Base-by-base conservation (phyloP, 768 basidiomycete genomes). In the Hericium coralloides region DNA sequence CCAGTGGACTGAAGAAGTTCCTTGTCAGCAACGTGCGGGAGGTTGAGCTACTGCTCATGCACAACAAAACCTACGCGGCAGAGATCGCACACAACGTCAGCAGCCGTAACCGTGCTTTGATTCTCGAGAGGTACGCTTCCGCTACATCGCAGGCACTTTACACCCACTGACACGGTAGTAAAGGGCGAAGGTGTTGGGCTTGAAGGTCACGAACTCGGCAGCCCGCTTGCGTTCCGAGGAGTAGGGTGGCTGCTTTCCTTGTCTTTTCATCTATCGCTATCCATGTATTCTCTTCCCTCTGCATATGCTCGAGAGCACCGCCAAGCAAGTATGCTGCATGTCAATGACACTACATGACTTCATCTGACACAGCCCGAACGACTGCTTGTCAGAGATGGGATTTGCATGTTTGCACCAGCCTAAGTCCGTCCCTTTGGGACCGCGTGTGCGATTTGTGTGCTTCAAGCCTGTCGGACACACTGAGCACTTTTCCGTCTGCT, bases 81-180 rank as follows among this genome's bases (percentile, higher is more conserved):
- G 92, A 95, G 72, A 93, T 99, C 66, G 97, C 97, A 53, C 95
- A 97, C 81, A 86, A 84, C 64, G 94, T 99, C 63, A 91, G 87
- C 77, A 90, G 89, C 79, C 87, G 92, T 71, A 98, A 98, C 81
- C 90, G 97, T 65, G 85, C 85, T 55, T 75, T 80, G 57, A 94
- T 99, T 65, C 76, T 98, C 52, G 92, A 95, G 74, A 82, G 94
- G 87, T 90, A 60, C 12, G 26, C 12, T 50, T 14, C 12, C 3
- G 15, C 8, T 36, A 20, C 23, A 5, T 38, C 50, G 18, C 8
- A 17, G 50, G 49, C 47, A 8, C 6, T 9, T 51, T 58, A 25
- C 14, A 17, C 6, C 8, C 31, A 9, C 31, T 43, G 12, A 12
- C 56, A 53, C 52, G 63, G 41, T 60, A 58, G 53, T 6, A 26